phyloP scores from a whole-genome alignment of 345 rosid species.

The Citropsis articulata region DNA sequence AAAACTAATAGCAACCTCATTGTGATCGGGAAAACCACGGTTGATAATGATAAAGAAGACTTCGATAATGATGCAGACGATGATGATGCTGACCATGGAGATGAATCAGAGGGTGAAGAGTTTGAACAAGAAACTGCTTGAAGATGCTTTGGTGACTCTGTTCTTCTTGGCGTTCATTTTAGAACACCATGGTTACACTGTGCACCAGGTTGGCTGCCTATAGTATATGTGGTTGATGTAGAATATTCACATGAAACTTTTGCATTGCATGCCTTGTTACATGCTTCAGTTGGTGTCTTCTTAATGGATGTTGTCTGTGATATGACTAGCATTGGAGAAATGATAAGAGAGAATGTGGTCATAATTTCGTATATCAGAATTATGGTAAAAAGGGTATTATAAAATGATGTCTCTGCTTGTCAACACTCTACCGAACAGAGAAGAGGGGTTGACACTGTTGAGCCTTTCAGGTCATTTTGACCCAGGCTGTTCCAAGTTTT shows the following conservation, averaged over 20 bases:
- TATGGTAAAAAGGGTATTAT: neutral
- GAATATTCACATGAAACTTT: neutral
- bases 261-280: neutral
- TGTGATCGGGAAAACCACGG: conserved; percentile 66
- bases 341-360: neutral
- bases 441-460: neutral
- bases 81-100: conserved; percentile 89
- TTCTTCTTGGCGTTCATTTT: neutral
- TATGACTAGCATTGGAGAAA: neutral
- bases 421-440: neutral
- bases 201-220: neutral
- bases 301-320: neutral
- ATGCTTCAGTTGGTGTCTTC: neutral
- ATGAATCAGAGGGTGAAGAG: conserved; percentile 91
- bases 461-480: neutral
- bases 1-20: conserved; percentile 54
- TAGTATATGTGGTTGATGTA: neutral
- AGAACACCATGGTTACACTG: neutral
- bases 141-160: neutral
- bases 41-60: conserved; percentile 76
- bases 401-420: neutral
- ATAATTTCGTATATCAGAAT: neutral
- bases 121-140: conserved; percentile 92
- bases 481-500: neutral
- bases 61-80: conserved; percentile 76